Percentiles rank a stretch among this genome's conserved stretches.
Conservation (phyloP, 2,329 filamentous ascomycete species). For the Purpureocillium lavendulum region DNA sequence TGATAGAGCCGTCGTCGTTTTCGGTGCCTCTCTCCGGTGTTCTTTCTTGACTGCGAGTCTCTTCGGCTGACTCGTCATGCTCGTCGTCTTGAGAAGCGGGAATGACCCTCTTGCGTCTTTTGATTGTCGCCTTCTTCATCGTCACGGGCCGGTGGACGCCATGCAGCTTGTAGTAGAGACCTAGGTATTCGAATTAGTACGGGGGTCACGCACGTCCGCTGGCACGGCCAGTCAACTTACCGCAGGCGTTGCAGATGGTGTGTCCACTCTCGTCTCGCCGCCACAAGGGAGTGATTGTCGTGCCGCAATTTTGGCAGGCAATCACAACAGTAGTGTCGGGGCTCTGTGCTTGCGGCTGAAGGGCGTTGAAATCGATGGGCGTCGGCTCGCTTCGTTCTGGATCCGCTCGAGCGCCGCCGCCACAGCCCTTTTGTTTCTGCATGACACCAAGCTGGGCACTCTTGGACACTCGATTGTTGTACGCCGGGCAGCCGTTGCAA, state of each 20-base stretch:
- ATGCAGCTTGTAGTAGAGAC: conserved; percentile 93
- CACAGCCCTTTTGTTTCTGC: conserved; percentile 33
- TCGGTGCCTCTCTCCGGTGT: conserved; percentile 44
- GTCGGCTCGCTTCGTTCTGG: conserved; percentile 15
- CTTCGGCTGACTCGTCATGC: conserved; percentile 39
- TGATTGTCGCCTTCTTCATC: conserved; percentile 99
- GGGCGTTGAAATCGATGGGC: conserved; percentile 26
- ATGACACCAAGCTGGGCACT: conserved; percentile 62
- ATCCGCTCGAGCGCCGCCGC: conserved; percentile 14
- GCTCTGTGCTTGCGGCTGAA: conserved; percentile 17
- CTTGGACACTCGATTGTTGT: conserved; percentile 93
- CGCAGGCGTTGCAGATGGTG: conserved; percentile 97
- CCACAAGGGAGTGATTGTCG: conserved; percentile 94
- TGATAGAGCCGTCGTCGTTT: conserved; percentile 58
- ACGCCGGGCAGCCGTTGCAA: conserved; percentile 92
- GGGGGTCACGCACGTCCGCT: too few species aligned
- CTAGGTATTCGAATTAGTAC: conserved; percentile 32
- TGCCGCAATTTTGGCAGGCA: conserved; percentile 94
- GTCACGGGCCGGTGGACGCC: conserved; percentile 85
- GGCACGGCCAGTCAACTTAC: conserved; percentile 39
- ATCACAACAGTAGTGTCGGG: conserved; percentile 49
- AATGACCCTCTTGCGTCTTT: conserved; percentile 88
- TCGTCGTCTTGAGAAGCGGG: conserved; percentile 56
- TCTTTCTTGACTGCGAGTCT: conserved; percentile 25
- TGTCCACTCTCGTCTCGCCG: conserved; percentile 88